These are phyloP conservation scores for Parietaria judaica DNA, from an alignment of 306 rosid genomes.

Conservation along the genomic window DNA sequence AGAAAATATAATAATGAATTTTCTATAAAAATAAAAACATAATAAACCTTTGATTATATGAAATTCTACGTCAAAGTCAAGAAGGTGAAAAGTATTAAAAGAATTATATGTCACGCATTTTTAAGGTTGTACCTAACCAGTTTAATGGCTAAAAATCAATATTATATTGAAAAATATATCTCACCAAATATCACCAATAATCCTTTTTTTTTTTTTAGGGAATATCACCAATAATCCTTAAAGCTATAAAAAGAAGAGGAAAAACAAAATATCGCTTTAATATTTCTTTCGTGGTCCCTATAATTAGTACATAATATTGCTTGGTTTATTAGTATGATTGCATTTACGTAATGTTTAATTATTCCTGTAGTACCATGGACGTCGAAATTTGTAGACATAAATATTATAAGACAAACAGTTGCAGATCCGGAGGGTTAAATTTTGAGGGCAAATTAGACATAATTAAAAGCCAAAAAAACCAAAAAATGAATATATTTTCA, in stretches of 20 bases:
- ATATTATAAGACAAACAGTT: too few species aligned
- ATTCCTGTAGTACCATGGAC: too few species aligned
- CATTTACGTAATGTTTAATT: too few species aligned
- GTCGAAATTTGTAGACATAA: too few species aligned
- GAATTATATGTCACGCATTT: neutral
- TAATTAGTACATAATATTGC: neutral
- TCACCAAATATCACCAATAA: slow-evolving; percentile 6
- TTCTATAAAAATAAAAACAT: too few species aligned
- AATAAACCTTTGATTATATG: neutral
- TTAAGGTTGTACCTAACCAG: slow-evolving; percentile 2
- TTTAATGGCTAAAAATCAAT: neutral
- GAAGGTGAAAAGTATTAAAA: slow-evolving; percentile 2
- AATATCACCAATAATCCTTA: neutral
- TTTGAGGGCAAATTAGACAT: too few species aligned
- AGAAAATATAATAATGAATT: neutral
- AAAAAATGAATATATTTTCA: too few species aligned
- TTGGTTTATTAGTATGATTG: neutral
- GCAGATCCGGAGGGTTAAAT: too few species aligned
- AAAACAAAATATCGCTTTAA: neutral
- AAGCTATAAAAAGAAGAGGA: neutral
- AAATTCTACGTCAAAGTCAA: neutral
- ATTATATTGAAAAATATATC: neutral
- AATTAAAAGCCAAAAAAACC: too few species aligned
- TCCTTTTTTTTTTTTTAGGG: too few species aligned
- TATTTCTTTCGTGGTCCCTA: slow-evolving; percentile 2